phyloP scores from a whole-genome alignment of 805 yeast species.

The Metschnikowia amazonensis region DNA sequence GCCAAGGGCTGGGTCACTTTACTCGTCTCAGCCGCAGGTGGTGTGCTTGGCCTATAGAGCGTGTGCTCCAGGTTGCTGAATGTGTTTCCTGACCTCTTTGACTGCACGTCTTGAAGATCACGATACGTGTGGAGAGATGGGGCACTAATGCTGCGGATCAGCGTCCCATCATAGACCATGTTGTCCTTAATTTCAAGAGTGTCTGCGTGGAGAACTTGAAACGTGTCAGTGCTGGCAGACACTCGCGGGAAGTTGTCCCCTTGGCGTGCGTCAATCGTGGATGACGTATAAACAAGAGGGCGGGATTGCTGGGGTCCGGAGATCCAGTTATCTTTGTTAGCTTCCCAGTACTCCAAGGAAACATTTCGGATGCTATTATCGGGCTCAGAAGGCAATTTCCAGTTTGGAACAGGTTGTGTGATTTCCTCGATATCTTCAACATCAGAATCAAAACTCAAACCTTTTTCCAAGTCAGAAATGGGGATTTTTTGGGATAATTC shows the following conservation, averaged over 20 bases:
- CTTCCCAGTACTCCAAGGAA: slow-evolving; percentile 33
- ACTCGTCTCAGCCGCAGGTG: slow-evolving; percentile 4
- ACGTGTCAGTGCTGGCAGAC: background rate
- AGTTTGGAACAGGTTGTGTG: slow-evolving; percentile 6
- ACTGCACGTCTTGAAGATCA: slow-evolving; percentile 10
- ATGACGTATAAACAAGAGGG: slow-evolving; percentile 27
- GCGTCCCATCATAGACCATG: slow-evolving; percentile 13
- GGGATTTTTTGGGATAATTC: no score
- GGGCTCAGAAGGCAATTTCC: background rate
- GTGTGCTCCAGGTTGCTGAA: slow-evolving; percentile 14
- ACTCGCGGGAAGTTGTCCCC: background rate
- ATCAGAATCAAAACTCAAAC: background rate
- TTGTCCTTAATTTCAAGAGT: background rate
- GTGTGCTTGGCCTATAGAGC: slow-evolving; percentile 13
- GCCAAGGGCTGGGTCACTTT: background rate
- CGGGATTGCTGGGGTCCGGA: slow-evolving; percentile 22
- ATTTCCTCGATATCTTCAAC: slow-evolving; percentile 16
- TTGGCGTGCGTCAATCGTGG: slow-evolving; percentile 1
- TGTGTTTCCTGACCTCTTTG: slow-evolving; percentile 5
- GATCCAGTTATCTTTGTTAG: slow-evolving; percentile 23
- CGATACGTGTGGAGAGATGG: slow-evolving; percentile 41
- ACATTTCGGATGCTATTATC: slow-evolving; percentile 16
- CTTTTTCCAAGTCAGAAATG: no score
- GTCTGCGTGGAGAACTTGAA: background rate
- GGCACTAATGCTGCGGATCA: slow-evolving; percentile 26